Conservation (phyloP, 2,329 filamentous ascomycete species). For the Paecilomyces dactylethromorphus region DNA sequence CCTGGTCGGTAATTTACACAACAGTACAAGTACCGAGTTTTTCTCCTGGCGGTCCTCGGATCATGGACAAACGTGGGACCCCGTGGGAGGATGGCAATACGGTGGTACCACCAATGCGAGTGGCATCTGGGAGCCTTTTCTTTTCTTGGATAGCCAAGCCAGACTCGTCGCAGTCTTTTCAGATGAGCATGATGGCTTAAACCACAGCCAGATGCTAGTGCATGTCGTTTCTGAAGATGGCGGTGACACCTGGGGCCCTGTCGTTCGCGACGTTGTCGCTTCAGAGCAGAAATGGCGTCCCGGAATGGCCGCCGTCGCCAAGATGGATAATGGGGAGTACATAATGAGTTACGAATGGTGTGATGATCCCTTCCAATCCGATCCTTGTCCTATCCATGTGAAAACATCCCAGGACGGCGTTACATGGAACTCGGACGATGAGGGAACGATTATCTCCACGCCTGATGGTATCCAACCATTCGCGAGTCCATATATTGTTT, state of each 20-base stretch:
- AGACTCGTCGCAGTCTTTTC: neutral
- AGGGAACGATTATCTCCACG: neutral
- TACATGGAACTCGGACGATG: conserved; percentile 1
- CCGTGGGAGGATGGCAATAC: conserved; percentile 1
- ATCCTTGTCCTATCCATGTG: neutral
- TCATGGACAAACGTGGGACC: conserved; percentile 4
- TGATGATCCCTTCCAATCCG: neutral
- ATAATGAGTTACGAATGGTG: conserved; percentile 4
- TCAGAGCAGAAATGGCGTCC: neutral
- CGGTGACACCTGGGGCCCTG: neutral
- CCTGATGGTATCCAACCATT: conserved; percentile 1
- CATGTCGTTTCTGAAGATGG: neutral
- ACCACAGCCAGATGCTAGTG: neutral
- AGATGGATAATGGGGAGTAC: conserved; percentile 4
- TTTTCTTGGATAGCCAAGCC: neutral
- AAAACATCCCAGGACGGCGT: conserved; percentile 2
- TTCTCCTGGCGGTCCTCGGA: conserved; percentile 5
- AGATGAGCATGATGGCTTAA: neutral
- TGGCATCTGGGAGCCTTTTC: conserved; percentile 3
- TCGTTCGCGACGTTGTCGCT: neutral
- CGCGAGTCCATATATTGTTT: conserved; percentile 1
- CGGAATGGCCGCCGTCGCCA: conserved; percentile 2
- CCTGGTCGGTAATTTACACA: conserved; percentile 4
- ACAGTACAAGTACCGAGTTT: neutral
- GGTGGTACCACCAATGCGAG: neutral